A percentile compares a stretch with the other conserved stretches of the same genome.
phyloP scores from a whole-genome alignment of 768 basidiomycete species.

The Agaricus blazei region DNA sequence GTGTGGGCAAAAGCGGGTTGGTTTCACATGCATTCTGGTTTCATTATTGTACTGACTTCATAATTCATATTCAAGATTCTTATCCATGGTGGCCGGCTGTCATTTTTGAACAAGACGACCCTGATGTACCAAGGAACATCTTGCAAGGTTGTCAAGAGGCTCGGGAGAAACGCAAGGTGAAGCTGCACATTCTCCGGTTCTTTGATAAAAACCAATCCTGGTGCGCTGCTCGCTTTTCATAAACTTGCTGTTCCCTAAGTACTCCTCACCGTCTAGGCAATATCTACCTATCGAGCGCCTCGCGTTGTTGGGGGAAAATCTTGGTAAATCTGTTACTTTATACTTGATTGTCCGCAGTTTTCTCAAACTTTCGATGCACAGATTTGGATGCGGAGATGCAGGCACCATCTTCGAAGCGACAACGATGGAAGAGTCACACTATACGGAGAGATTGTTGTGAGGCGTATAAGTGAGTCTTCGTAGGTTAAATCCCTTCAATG shows the following conservation, averaged over 20 bases:
- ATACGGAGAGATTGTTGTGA: constrained; percentile 52
- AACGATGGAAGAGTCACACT: constrained; percentile 54
- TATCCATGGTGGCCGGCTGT: constrained; percentile 91
- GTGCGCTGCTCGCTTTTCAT: constrained; percentile 26
- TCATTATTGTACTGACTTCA: background rate
- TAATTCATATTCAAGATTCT: constrained; percentile 38
- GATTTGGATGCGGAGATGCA: constrained; percentile 65
- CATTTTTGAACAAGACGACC: constrained; percentile 59
- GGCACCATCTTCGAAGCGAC: constrained; percentile 40
- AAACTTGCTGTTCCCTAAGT: background rate
- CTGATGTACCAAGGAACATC: constrained; percentile 46
- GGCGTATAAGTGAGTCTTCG: constrained; percentile 53
- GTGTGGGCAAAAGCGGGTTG: constrained; percentile 83
- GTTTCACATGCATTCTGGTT: constrained; percentile 15
- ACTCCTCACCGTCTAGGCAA: constrained; percentile 39
- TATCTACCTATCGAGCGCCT: constrained; percentile 54
- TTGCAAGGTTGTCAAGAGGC: constrained; percentile 21
- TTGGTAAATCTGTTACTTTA: constrained; percentile 35
- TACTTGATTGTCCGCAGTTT: background rate
- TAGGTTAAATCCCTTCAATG: background rate
- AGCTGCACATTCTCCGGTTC: constrained; percentile 69
- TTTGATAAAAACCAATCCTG: constrained; percentile 67
- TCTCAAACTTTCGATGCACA: constrained; percentile 19
- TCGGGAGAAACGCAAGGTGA: constrained; percentile 32
- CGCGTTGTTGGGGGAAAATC: constrained; percentile 62